Evolutionary conservation across 208 protist genomes (phyloP).

Genomic region (Acanthamoeba quina): DNA sequence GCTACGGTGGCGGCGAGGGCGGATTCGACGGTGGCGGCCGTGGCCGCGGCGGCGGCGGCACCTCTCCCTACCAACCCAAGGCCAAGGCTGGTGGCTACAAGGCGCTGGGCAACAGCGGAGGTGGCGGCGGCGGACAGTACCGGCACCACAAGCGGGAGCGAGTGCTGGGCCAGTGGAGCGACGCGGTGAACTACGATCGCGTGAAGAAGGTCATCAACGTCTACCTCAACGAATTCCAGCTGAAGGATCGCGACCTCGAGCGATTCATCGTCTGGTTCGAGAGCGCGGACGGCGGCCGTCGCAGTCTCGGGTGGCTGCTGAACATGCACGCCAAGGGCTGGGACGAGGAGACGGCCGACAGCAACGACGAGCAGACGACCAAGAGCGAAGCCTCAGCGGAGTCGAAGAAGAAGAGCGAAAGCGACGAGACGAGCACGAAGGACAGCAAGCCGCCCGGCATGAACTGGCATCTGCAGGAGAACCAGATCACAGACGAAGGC

Average conservation of each 20-base stretch:
- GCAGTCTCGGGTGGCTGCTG: conserved; percentile 1
- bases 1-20: neutral
- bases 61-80: conserved; percentile 14
- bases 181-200: conserved; percentile 5
- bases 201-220: conserved; percentile 26
- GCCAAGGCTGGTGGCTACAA: neutral
- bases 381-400: neutral
- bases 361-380: neutral
- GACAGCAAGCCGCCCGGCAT: conserved; percentile 1
- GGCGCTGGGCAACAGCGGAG: neutral
- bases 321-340: conserved; percentile 15
- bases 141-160: neutral
- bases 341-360: neutral
- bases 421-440: neutral
- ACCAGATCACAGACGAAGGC: conserved; percentile 30
- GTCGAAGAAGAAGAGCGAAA: neutral
- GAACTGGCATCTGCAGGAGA: conserved; percentile 48
- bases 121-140: neutral
- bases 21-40: neutral
- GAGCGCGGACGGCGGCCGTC: neutral
- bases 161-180: conserved; percentile 2
- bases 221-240: conserved; percentile 38
- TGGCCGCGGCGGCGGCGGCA: neutral
- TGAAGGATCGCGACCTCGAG: conserved; percentile 34
- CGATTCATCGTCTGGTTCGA: conserved; percentile 34